Conservation (phyloP, 169 alveolate genomes). For the Plasmodium sp. region DNA sequence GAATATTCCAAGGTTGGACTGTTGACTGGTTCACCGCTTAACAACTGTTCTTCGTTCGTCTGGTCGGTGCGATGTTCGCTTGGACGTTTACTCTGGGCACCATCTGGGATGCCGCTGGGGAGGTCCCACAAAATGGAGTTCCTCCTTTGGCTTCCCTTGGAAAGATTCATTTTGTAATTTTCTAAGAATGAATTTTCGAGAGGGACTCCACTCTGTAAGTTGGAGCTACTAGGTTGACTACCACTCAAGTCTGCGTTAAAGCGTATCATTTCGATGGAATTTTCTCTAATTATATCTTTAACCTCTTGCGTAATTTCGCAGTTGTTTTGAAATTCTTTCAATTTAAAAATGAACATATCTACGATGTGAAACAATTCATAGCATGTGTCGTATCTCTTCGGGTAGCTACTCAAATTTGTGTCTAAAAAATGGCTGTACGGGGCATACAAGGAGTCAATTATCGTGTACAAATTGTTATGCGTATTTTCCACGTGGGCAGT, state of each 20-base stretch:
- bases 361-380: constrained; percentile 57
- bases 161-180: neutral
- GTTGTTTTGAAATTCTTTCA: constrained; percentile 47
- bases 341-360: constrained; percentile 25
- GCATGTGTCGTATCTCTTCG: constrained; percentile 54
- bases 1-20: neutral
- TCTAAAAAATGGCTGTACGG: constrained; percentile 34
- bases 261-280: constrained; percentile 1
- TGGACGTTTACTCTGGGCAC: neutral
- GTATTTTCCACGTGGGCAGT: constrained; percentile 45
- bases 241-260: neutral
- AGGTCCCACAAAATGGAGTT: constrained; percentile 1
- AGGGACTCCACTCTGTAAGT: neutral
- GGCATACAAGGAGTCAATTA: constrained; percentile 30
- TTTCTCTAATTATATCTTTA: constrained; percentile 2
- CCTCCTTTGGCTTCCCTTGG: neutral
- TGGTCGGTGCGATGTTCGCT: neutral
- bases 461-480: constrained; percentile 45
- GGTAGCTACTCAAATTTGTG: constrained; percentile 28
- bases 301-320: constrained; percentile 4
- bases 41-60: neutral
- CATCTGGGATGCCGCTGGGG: neutral
- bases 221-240: neutral
- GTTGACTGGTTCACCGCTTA: neutral
- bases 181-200: neutral